Base-by-base conservation (phyloP, 306 rosid genomes). In the Fragaria iinumae region DNA sequence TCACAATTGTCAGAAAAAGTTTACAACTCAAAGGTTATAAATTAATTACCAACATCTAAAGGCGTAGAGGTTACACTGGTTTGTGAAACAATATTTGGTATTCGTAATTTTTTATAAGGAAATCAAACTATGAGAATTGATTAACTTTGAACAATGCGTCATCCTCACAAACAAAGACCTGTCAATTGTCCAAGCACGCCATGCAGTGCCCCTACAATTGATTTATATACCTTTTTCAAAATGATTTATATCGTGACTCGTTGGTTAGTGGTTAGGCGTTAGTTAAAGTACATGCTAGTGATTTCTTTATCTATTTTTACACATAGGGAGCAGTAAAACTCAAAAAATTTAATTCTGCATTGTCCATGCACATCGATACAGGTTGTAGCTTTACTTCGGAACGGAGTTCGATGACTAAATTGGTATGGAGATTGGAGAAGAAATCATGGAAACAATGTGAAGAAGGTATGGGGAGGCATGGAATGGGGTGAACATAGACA, bases 401-500 rank as follows among this genome's bases (percentile, higher is more conserved):
- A 14, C 39, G 38, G 43, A 16, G 43, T 14, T 63, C 21, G 20
- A 63, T 8, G 27, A 41, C 23, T 21, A 53, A 47, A 32, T 6
- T 32, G 43, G 68, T 63, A 63, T 63, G 68, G 68, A 63, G 68
- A 63, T 29, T 32, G 68, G 43, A 63, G 68, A 32, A 16, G 68
- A 32, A 32, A 32, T 32, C 68, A 63, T 63, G 68, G 10, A 63
- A 63, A 63, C 68, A 63, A 63, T 29, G 68, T 32, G 68, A 63
- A 7, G 43, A 63, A 14, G 68, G 21, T 63, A 14, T 16, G 68
- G 41, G 17, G 20, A 23, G 59, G 52, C 2, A 53, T 20, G 23
- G 56, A 44, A 49, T 13, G 41, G 29, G 47, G 76, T 52, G 71
- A 52, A 78, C 17, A 41, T 56, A 73, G 71, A 48, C 74, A 67